Evolutionary conservation across 345 rosid genomes (phyloP).

Genomic region (Citrus sinensis): DNA sequence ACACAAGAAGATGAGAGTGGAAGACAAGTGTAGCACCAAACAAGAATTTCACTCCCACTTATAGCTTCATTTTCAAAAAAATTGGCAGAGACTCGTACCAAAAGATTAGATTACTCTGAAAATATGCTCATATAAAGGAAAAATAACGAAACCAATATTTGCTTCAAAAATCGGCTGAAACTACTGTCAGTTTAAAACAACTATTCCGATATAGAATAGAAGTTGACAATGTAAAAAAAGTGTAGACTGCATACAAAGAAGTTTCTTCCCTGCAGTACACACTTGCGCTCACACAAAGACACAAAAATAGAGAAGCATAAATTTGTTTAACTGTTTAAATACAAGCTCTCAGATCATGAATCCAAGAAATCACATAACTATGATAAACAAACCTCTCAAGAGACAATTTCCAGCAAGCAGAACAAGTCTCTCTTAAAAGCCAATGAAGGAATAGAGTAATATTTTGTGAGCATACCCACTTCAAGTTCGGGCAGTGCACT

Average conservation of each 20-base stretch:
- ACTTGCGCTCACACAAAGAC: neutral
- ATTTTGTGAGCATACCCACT: slow-evolving; percentile 49
- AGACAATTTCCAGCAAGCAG: neutral
- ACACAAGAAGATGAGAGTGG: neutral
- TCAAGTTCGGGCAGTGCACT: slow-evolving; percentile 77
- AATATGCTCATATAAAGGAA: neutral
- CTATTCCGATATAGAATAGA: neutral
- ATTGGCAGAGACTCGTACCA: neutral
- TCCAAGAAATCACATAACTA: neutral
- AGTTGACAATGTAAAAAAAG: neutral
- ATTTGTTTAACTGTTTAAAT: neutral
- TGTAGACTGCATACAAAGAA: neutral
- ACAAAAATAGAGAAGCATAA: neutral
- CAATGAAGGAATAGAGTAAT: neutral
- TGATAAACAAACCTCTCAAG: neutral
- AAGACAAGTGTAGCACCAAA: neutral
- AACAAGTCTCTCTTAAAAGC: neutral
- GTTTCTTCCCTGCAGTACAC: neutral
- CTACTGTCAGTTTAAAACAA: slow-evolving; percentile 1
- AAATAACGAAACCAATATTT: neutral
- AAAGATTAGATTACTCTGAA: slow-evolving; percentile 5
- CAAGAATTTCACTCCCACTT: neutral
- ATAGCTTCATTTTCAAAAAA: neutral
- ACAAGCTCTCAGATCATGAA: neutral
- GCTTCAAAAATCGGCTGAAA: neutral